Base-by-base conservation (phyloP, 2,329 filamentous ascomycete genomes). In the Aspergillus pseudonomiae region DNA sequence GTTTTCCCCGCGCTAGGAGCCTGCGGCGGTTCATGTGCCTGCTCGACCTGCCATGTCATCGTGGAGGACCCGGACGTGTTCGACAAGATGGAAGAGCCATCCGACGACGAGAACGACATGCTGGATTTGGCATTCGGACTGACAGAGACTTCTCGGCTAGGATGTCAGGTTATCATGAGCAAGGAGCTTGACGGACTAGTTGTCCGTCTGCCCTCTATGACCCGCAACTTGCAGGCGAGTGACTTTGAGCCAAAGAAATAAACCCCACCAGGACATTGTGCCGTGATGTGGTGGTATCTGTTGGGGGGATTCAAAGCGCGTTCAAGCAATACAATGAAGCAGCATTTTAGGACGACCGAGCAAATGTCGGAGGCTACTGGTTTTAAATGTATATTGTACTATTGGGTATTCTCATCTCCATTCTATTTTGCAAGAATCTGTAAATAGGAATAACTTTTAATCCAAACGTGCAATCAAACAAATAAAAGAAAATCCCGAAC, bases 1-100 rank as follows among this genome's bases (percentile, higher is more conserved):
- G 21, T 19, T 19, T 43, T 46, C 52, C 61, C 24, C 34, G 4
- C 26, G 19, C 26, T 66, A 85, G 88, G 95, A 65, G 95, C 95
- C 14, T 99, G 95, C 75, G 95, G 95, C 70, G 95, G 93, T 26
- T 95, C 92, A 39, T 97, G 93, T 79, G 93, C 93, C 60, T 97
- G 93, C 81, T 95, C 91, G 62, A 97, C 93, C 6, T 97, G 93
- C 81, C 93, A 97, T 80, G 90, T 96, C 62, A 93, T 97, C 66
- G 91, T 97, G 43, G 79, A 87, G 63, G 88, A 91, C 73, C 87
- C 91, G 52, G 86, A 86, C 5, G 86, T 88, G 78, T 94, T 91
- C 80, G 91, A 94, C 69, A 88, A 86, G 79, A 93, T 94, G 83
- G 85, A 88, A 70, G 90, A 92, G 77, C 89, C 90, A 46, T 88